Percentiles rank a stretch among this genome's conserved stretches.
Evolutionary conservation across 2,329 filamentous ascomycete genomes (phyloP).

Genomic region (Clonostachys rosea): DNA sequence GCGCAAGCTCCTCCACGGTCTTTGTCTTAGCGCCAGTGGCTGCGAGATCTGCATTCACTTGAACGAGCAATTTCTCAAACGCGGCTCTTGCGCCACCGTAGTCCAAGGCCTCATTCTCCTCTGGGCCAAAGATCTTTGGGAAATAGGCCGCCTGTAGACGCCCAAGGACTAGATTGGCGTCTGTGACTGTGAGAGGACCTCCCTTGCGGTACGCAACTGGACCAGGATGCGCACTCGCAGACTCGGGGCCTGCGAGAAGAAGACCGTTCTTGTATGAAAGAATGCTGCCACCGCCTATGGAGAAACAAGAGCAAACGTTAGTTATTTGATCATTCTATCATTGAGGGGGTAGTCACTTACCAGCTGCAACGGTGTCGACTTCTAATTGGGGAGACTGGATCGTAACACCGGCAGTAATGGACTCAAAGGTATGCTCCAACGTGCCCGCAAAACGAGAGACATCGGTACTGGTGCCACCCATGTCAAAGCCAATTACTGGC

Average conservation of each 20-base stretch:
- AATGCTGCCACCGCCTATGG: constrained; percentile 2
- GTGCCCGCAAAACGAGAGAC: constrained; percentile 81
- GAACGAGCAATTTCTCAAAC: constrained; percentile 69
- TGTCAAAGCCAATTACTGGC: constrained; percentile 91
- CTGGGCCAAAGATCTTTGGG: constrained; percentile 89
- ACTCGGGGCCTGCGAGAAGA: constrained; percentile 87
- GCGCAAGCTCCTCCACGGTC: constrained; percentile 76
- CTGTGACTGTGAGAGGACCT: constrained; percentile 83
- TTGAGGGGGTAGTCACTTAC: constrained; percentile 33
- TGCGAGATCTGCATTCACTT: constrained; percentile 65
- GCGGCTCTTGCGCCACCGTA: constrained; percentile 67
- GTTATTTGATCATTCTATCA: constrained; percentile 25
- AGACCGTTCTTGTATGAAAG: constrained; percentile 60
- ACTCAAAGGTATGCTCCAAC: constrained; percentile 84
- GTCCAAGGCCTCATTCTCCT: constrained; percentile 79
- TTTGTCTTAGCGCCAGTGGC: constrained; percentile 22
- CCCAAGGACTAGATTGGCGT: constrained; percentile 83
- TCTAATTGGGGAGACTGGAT: constrained; percentile 90
- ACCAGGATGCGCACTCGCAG: constrained; percentile 81
- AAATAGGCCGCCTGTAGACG: constrained; percentile 86
- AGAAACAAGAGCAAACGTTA: neutral
- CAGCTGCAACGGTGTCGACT: constrained; percentile 91
- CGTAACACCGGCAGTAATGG: constrained; percentile 87
- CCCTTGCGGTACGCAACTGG: constrained; percentile 89
- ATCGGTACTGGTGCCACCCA: constrained; percentile 89